phyloP scores from a whole-genome alignment of 2,329 filamentous ascomycete genomes.

The Aspergillus viridinutans region DNA sequence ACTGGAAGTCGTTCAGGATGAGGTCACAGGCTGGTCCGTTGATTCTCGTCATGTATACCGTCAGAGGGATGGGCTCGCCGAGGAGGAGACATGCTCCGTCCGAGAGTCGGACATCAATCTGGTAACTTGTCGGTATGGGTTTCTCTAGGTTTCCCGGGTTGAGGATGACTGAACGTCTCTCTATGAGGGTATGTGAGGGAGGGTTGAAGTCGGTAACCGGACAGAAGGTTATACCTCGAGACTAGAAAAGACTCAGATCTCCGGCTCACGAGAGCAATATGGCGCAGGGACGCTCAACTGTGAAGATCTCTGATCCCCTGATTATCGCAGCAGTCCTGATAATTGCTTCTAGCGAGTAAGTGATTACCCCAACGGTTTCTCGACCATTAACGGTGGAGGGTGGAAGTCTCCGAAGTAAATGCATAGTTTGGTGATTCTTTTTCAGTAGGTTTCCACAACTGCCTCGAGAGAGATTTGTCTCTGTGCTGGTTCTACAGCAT shows the following conservation, averaged over 20 bases:
- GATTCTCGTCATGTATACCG: slow-evolving; percentile 8
- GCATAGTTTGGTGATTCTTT: not conserved
- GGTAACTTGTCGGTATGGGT: not conserved
- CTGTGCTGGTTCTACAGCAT: slow-evolving; percentile 6
- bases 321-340: not conserved
- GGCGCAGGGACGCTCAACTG: slow-evolving; percentile 3
- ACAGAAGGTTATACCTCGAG: not conserved
- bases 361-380: slow-evolving; percentile 4
- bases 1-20: slow-evolving; percentile 13
- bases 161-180: not conserved
- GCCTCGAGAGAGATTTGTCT: not conserved
- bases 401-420: slow-evolving; percentile 11
- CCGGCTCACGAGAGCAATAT: too few species aligned
- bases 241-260: not conserved
- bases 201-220: not conserved
- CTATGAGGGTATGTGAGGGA: not conserved
- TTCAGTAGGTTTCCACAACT: not conserved
- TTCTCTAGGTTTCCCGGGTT: not conserved
- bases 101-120: slow-evolving; percentile 7
- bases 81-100: slow-evolving; percentile 13
- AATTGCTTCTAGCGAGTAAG: slow-evolving; percentile 7
- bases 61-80: slow-evolving; percentile 8
- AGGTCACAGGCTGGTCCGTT: not conserved
- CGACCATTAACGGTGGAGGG: slow-evolving; percentile 5
- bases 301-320: too few species aligned